Evolutionary conservation across 2,329 filamentous ascomycete genomes (phyloP), one percentile per base, ranked within the genome.

Genomic region (Rutstroemia sp.): DNA sequence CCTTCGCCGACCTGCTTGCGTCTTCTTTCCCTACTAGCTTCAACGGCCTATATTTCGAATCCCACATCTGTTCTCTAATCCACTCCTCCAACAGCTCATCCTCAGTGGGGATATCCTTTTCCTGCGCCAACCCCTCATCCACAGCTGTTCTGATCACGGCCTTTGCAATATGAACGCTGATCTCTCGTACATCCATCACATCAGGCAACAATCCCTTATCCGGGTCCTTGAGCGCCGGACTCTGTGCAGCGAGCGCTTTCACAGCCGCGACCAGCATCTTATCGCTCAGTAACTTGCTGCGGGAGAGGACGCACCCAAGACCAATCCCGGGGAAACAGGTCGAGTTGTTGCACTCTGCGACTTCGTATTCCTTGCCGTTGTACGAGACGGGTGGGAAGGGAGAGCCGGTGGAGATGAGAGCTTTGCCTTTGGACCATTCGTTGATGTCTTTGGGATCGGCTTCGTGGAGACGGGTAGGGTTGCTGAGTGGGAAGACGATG

Each of bases 271-370:
- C 87, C 12, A 95, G 82, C 83, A 95, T 92, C 60, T 82, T 80
- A 59, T 92, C 84, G 0, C 86, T 87, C 27, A 95, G 72, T 0
- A 84, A 76, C 12, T 74, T 77, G 2, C 86, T 78, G 14, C 88
- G 83, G 25, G 78, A 84, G 1, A 95, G 79, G 0, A 96, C 81
- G 7, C 81, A 81, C 10, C 89, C 91, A 1, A 95, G 83, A 0
- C 89, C 90, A 57, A 95, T 92, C 0, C 89, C 89, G 0, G 90
- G 90, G 70, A 95, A 95, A 16, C 87, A 87, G 37, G 88, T 88
- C 0, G 84, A 87, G 72, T 95, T 95, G 73, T 95, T 95, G 73
- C 91, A 95, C 71, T 95, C 90, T 23, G 89, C 89, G 66, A 79
- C 68, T 27, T 77, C 71, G 57, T 79, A 73, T 7, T 79, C 75